These are phyloP conservation scores for Rasamsonia emersonii DNA, from an alignment of 2,329 filamentous ascomycete genomes.

Conservation along the genomic window DNA sequence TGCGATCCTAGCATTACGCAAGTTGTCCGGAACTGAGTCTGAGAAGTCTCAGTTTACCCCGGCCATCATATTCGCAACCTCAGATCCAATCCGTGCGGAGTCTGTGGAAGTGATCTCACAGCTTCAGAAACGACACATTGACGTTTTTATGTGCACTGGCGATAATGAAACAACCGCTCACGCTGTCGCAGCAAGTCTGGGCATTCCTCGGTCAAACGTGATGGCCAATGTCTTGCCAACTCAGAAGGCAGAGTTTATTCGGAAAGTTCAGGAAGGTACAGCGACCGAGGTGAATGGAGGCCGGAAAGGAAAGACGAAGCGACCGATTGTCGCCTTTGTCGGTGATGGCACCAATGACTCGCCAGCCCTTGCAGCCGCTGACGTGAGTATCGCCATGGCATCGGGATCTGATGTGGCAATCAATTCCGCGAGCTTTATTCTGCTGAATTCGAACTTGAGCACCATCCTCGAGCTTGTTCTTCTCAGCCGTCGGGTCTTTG, in stretches of 20 bases:
- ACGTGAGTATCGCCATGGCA: constrained; percentile 75
- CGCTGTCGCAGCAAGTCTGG: constrained; percentile 66
- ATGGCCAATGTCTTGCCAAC: constrained; percentile 81
- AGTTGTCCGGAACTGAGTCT: constrained; percentile 9
- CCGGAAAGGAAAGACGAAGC: constrained; percentile 14
- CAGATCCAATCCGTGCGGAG: constrained; percentile 72
- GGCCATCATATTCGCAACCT: constrained; percentile 61
- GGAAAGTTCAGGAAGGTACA: constrained; percentile 24
- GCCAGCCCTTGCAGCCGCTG: constrained; percentile 68
- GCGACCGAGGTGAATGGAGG: constrained; percentile 49
- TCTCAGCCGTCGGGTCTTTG: constrained; percentile 63
- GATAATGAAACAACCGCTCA: constrained; percentile 80
- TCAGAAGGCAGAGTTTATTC: constrained; percentile 53
- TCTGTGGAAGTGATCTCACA: constrained; percentile 55
- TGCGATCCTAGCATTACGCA: constrained; percentile 35
- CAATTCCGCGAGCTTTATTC: constrained; percentile 71
- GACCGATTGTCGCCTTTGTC: constrained; percentile 67
- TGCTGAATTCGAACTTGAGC: constrained; percentile 61
- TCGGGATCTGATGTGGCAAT: constrained; percentile 77
- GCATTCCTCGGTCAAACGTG: constrained; percentile 65
- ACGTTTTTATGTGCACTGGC: constrained; percentile 87
- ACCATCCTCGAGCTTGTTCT: constrained; percentile 65
- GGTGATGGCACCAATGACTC: constrained; percentile 85
- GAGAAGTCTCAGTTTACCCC: constrained; percentile 35
- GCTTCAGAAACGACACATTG: constrained; percentile 57